These are phyloP conservation scores for Pleurotus ostreatus DNA, from an alignment of 768 basidiomycete genomes.

Conservation along the genomic window DNA sequence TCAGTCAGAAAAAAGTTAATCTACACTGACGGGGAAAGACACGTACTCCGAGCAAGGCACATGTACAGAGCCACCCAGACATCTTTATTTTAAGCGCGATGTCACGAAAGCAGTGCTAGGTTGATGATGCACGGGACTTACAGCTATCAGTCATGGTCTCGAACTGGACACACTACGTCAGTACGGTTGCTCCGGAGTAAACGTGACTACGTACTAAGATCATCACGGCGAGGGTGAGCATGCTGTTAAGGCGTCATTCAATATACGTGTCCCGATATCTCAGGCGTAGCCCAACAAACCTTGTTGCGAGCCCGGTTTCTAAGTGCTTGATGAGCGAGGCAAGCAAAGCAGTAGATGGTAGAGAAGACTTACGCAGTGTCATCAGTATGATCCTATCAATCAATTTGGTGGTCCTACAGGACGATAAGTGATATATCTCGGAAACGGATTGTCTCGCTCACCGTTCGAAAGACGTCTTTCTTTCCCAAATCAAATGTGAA, in stretches of 20 bases:
- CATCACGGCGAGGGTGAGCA: slow-evolving; percentile 3
- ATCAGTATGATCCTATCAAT: slow-evolving; percentile 7
- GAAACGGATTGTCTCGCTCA: background rate
- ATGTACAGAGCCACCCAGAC: slow-evolving; percentile 8
- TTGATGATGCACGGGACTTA: background rate
- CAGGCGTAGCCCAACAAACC: background rate
- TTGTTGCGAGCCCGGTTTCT: slow-evolving; percentile 5
- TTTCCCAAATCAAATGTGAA: slow-evolving; percentile 1
- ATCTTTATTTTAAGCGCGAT: background rate
- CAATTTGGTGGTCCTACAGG: slow-evolving; percentile 2
- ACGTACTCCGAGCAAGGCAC: slow-evolving; percentile 1
- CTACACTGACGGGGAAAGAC: background rate
- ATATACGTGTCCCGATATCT: background rate
- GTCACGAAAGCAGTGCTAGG: background rate
- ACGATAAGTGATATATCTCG: background rate
- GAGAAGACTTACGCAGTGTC: slow-evolving; percentile 3
- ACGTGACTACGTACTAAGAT: background rate
- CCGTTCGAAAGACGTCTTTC: slow-evolving; percentile 1
- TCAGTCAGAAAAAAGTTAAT: background rate
- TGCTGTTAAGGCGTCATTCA: background rate
- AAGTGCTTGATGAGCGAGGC: background rate
- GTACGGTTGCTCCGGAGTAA: too few species aligned
- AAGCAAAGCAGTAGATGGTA: background rate
- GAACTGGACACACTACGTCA: background rate
- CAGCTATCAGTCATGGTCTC: background rate